These are phyloP conservation scores for Lentinula novae-zelandiae DNA, from an alignment of 1,284 basidiomycete genomes.

Conservation along the genomic window DNA sequence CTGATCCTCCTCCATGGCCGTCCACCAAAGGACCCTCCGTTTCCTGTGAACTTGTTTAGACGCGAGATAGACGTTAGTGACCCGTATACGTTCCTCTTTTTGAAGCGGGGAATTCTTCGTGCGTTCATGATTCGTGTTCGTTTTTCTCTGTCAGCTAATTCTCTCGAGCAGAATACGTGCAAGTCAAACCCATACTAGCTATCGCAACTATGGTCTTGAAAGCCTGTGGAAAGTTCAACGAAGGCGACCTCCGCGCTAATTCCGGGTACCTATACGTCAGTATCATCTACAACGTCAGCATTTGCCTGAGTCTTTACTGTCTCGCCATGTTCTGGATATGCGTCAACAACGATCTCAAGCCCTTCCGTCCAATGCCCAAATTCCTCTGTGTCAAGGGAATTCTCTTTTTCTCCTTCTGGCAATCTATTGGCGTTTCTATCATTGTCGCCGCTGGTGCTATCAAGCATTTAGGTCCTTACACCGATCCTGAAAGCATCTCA, in stretches of 20 bases:
- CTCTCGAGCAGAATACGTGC: conserved; percentile 80
- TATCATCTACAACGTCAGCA: conserved; percentile 75
- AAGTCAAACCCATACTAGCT: conserved; percentile 91
- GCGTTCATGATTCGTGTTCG: conserved; percentile 26
- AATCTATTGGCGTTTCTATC: conserved; percentile 83
- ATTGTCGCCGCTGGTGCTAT: conserved; percentile 83
- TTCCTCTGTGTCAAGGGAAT: conserved; percentile 98
- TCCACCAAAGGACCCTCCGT: conserved; percentile 82
- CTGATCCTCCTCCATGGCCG: conserved; percentile 90
- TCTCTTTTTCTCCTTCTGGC: conserved; percentile 99
- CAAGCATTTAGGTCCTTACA: conserved; percentile 80
- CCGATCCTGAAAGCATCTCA: conserved; percentile 87
- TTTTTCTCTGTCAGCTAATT: conserved; percentile 6
- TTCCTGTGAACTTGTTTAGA: conserved; percentile 78
- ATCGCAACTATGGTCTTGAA: conserved; percentile 85
- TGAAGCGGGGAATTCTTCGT: conserved; percentile 96
- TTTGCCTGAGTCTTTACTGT: conserved; percentile 79
- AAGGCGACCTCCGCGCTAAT: conserved; percentile 79
- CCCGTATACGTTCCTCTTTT: conserved; percentile 89
- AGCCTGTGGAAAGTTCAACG: conserved; percentile 82
- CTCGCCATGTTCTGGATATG: conserved; percentile 95
- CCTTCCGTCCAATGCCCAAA: conserved; percentile 86
- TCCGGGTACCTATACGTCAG: conserved; percentile 94
- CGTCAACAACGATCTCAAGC: conserved; percentile 81
- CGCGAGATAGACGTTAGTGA: conserved; percentile 87